These are phyloP conservation scores for Craterostigma plantagineum DNA, from an alignment of 257 asterid genomes.

Conservation along the genomic window DNA sequence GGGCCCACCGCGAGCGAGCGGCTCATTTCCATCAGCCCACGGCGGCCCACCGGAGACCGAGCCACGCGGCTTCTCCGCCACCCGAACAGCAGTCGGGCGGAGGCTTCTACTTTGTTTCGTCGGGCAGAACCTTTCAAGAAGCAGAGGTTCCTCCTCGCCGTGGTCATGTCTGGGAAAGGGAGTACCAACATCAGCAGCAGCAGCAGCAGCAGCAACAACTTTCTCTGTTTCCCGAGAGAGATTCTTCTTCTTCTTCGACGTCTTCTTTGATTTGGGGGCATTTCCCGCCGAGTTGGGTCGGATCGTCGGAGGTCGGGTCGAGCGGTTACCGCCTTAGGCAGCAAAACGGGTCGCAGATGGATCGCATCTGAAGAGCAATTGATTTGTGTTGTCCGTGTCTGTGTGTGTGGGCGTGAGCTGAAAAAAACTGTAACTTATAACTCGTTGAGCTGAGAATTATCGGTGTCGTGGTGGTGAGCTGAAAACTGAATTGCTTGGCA, in stretches of 20 bases:
- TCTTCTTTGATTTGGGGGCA: conserved; percentile 16
- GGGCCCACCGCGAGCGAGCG: conserved; percentile 42
- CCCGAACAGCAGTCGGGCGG: conserved; percentile 37
- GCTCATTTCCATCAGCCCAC: too few relatives aligned
- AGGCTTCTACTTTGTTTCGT: conserved; percentile 29
- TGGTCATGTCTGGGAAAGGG: conserved; percentile 41
- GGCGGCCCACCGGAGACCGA: conserved; percentile 31
- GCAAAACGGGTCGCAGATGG: conserved; percentile 2
- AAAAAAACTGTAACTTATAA: too few relatives aligned
- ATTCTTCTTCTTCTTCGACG: too few relatives aligned
- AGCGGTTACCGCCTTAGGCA: conserved; percentile 41
- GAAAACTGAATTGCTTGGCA: too few relatives aligned
- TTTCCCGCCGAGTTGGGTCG: too few relatives aligned
- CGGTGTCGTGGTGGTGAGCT: too few relatives aligned
- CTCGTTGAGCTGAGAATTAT: too few relatives aligned
- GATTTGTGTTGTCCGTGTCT: too few relatives aligned
- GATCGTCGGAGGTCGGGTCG: conserved; percentile 18
- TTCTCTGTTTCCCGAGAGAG: not conserved
- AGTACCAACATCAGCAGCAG: conserved; percentile 30
- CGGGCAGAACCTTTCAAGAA: conserved; percentile 49
- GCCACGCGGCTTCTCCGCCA: conserved; percentile 22
- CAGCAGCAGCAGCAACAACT: conserved; percentile 25
- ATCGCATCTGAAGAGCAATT: too few relatives aligned
- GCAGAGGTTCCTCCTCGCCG: conserved; percentile 22
- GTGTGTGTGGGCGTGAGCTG: too few relatives aligned